phyloP scores from a whole-genome alignment of 2,329 filamentous ascomycete species.

The Diaporthe eres region DNA sequence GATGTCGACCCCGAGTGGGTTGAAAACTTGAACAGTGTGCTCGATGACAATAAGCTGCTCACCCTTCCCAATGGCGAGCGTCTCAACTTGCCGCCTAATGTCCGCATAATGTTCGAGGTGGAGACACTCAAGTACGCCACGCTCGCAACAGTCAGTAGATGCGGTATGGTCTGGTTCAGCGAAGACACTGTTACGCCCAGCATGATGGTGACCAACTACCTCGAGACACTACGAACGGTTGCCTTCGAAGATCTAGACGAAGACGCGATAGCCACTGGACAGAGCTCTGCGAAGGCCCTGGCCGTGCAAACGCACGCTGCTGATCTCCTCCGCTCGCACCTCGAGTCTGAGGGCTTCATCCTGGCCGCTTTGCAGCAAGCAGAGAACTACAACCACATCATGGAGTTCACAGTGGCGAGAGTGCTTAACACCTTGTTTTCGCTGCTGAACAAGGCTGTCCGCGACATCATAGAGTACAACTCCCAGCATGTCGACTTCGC shows the following conservation, averaged over 20 bases:
- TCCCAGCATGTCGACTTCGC: conserved; percentile 94
- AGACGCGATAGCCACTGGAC: conserved; percentile 82
- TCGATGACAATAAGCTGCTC: conserved; percentile 98
- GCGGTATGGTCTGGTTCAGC: conserved; percentile 99
- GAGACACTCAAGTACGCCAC: conserved; percentile 98
- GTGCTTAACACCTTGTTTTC: conserved; percentile 96
- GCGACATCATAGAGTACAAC: conserved; percentile 96
- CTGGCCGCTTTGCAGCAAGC: conserved; percentile 82
- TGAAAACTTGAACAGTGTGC: conserved; percentile 98
- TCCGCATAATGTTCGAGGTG: conserved; percentile 99
- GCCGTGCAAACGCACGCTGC: conserved; percentile 85
- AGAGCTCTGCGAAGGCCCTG: conserved; percentile 83
- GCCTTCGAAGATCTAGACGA: conserved; percentile 97
- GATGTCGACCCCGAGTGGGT: conserved; percentile 99
- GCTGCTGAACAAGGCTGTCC: conserved; percentile 91
- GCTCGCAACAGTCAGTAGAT: conserved; percentile 98
- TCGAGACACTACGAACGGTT: conserved; percentile 84
- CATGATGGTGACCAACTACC: conserved; percentile 95
- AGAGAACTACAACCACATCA: conserved; percentile 89
- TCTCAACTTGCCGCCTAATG: conserved; percentile 92
- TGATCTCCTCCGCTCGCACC: conserved; percentile 80
- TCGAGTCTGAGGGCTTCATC: conserved; percentile 86
- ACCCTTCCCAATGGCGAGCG: conserved; percentile 98
- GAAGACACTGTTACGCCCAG: conserved; percentile 94
- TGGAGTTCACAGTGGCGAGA: conserved; percentile 95